These are phyloP conservation scores for Hygrocybe punicea DNA, from an alignment of 768 basidiomycete genomes.

Conservation along the genomic window DNA sequence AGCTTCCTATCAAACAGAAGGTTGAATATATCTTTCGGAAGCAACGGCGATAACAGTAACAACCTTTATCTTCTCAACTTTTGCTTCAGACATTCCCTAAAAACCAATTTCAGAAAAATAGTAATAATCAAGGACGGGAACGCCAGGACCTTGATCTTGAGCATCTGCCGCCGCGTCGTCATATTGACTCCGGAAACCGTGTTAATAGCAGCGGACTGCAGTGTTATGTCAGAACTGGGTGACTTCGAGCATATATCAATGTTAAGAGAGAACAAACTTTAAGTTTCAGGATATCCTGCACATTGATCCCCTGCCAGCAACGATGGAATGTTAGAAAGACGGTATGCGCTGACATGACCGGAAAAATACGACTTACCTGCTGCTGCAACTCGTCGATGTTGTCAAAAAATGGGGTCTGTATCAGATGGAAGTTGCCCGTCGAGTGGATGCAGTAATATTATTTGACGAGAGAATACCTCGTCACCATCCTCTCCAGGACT, in stretches of 20 bases:
- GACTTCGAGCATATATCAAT: slow-evolving; percentile 6
- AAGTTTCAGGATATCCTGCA: slow-evolving; percentile 92
- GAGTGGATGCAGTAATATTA: not conserved
- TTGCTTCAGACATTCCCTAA: slow-evolving; percentile 93
- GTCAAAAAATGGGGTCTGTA: slow-evolving; percentile 64
- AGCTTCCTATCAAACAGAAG: slow-evolving; percentile 59
- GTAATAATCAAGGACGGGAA: slow-evolving; percentile 8
- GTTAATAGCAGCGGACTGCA: slow-evolving; percentile 72
- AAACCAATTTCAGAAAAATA: not conserved
- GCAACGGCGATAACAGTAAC: slow-evolving; percentile 5
- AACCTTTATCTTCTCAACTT: slow-evolving; percentile 96
- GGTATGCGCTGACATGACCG: slow-evolving; percentile 14
- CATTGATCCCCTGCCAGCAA: slow-evolving; percentile 75
- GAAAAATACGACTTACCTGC: slow-evolving; percentile 48
- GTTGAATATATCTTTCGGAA: not conserved
- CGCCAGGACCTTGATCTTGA: slow-evolving; percentile 81
- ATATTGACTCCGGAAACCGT: slow-evolving; percentile 86
- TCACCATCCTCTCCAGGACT: slow-evolving; percentile 46
- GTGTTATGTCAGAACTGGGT: not conserved
- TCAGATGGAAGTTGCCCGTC: not conserved
- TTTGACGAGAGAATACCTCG: slow-evolving; percentile 29
- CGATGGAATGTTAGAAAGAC: slow-evolving; percentile 1
- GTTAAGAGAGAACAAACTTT: slow-evolving; percentile 49
- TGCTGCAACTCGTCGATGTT: slow-evolving; percentile 82
- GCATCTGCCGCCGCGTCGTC: slow-evolving; percentile 83